Evolutionary conservation across 1,284 basidiomycete genomes (phyloP).

Genomic region (Sanguinoderma infundibulare): DNA sequence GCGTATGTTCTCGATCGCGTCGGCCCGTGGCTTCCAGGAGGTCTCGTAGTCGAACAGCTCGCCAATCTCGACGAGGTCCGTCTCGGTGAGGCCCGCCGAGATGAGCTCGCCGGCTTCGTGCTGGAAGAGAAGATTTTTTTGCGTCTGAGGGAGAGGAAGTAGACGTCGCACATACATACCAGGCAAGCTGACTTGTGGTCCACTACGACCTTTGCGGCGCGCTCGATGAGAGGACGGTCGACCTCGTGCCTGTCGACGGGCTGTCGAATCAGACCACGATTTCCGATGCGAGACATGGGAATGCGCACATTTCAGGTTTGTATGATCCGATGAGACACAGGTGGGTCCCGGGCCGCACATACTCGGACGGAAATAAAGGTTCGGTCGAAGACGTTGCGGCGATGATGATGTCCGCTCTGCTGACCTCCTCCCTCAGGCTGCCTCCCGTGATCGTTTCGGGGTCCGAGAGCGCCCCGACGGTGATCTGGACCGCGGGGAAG

Average conservation of each 20-base stretch:
- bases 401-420: slow-evolving; percentile 59
- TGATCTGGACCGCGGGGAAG: slow-evolving; percentile 46
- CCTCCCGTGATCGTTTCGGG: slow-evolving; percentile 8
- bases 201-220: slow-evolving; percentile 62
- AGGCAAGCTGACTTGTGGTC: slow-evolving; percentile 75
- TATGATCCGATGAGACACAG: slow-evolving; percentile 86
- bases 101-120: slow-evolving; percentile 82
- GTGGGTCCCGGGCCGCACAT: slow-evolving; percentile 67
- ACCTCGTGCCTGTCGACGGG: slow-evolving; percentile 57
- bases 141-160: background rate
- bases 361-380: slow-evolving; percentile 72
- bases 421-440: slow-evolving; percentile 36
- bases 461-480: slow-evolving; percentile 10
- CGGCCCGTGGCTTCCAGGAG: slow-evolving; percentile 24
- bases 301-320: slow-evolving; percentile 67
- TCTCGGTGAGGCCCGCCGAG: slow-evolving; percentile 43
- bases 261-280: background rate
- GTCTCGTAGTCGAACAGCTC: slow-evolving; percentile 48
- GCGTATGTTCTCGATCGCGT: slow-evolving; percentile 37
- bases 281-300: background rate
- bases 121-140: slow-evolving; percentile 12
- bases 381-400: slow-evolving; percentile 78
- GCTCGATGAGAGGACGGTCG: slow-evolving; percentile 57
- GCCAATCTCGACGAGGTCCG: slow-evolving; percentile 63
- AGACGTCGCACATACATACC: slow-evolving; percentile 20